These are phyloP conservation scores for Fragosphaeria purpurea DNA, from an alignment of 2,329 filamentous ascomycete species.

Conservation along the genomic window DNA sequence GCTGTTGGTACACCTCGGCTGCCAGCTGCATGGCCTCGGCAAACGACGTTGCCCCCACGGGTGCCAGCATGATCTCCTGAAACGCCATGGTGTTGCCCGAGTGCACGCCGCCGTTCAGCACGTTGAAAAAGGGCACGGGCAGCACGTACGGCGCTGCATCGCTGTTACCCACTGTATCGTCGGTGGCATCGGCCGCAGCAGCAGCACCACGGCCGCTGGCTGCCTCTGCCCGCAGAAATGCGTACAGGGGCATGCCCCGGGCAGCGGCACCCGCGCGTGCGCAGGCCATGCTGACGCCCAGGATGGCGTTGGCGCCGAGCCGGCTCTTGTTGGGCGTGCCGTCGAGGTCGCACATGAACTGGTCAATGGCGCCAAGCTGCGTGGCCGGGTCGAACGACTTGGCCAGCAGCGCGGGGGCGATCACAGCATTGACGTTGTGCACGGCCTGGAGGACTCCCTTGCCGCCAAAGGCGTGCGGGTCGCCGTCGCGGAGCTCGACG, in stretches of 20 bases:
- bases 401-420: constrained; percentile 44
- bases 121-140: constrained; percentile 49
- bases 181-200: constrained; percentile 25
- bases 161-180: no score
- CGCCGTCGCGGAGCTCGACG: constrained; percentile 32
- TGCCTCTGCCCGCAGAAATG: constrained; percentile 43
- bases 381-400: constrained; percentile 39
- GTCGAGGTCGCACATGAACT: constrained; percentile 43
- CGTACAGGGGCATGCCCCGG: constrained; percentile 43
- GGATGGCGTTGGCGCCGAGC: constrained; percentile 50
- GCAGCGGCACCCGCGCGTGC: constrained; percentile 46
- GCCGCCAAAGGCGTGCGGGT: constrained; percentile 42
- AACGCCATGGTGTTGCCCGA: constrained; percentile 37
- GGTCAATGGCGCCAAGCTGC: constrained; percentile 43
- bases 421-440: constrained; percentile 42
- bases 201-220: constrained; percentile 15
- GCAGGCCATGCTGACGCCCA: constrained; percentile 50
- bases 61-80: constrained; percentile 29
- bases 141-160: constrained; percentile 36
- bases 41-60: constrained; percentile 15
- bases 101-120: constrained; percentile 41
- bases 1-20: constrained; percentile 22
- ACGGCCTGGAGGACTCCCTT: constrained; percentile 47
- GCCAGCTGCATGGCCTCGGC: constrained; percentile 22
- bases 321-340: constrained; percentile 49